Percentiles rank a stretch among this genome's conserved stretches.
Evolutionary conservation across 257 asterid genomes (phyloP).

Genomic region (Nicotiana paniculata): DNA sequence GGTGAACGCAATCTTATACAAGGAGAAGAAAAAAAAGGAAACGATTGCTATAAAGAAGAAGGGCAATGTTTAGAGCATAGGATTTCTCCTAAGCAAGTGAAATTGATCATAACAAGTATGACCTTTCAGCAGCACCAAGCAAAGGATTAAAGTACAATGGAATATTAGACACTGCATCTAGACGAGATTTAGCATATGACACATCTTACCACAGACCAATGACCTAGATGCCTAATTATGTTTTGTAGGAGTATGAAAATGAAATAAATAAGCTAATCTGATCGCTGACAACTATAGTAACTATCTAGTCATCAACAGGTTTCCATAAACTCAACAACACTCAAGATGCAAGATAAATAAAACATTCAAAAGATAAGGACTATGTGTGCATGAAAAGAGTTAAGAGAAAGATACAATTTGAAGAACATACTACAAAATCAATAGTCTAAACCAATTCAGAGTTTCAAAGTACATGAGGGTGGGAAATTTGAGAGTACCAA

Average conservation of each 20-base stretch:
- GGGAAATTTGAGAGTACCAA: neutral
- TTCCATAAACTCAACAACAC: neutral
- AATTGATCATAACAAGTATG: neutral
- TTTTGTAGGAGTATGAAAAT: neutral
- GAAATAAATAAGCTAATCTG: neutral
- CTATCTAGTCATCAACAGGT: neutral
- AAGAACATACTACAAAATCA: neutral
- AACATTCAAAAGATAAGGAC: neutral
- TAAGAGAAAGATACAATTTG: conserved; percentile 2
- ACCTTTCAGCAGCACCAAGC: neutral
- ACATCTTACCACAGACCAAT: conserved; percentile 1
- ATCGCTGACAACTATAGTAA: neutral
- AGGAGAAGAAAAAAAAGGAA: neutral
- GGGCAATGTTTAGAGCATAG: neutral
- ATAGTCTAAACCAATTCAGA: neutral
- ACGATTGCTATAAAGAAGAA: neutral
- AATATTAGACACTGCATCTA: neutral
- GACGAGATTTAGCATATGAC: neutral
- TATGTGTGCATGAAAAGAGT: neutral
- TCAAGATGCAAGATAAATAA: neutral
- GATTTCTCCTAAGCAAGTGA: neutral
- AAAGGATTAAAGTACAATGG: neutral
- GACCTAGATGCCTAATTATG: neutral
- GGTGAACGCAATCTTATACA: neutral
- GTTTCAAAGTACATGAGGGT: neutral